A percentile compares a stretch with the other conserved stretches of the same genome.
These are phyloP conservation scores for Pezicula radicicola DNA, from an alignment of 2,329 filamentous ascomycete genomes.

Conservation along the genomic window DNA sequence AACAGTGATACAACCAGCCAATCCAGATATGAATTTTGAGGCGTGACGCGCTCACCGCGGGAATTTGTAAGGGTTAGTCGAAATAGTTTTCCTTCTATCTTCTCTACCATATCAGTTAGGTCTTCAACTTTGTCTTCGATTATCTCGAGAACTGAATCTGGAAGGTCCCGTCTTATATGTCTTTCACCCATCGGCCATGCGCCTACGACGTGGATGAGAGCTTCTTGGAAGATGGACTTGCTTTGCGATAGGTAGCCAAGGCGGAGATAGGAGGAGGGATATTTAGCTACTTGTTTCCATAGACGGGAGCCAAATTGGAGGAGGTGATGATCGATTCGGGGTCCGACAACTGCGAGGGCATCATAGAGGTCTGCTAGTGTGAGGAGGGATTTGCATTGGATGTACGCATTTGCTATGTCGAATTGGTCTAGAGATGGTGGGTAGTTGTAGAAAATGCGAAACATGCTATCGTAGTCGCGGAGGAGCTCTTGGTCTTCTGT, in stretches of 20 bases:
- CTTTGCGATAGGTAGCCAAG: slow-evolving; percentile 83
- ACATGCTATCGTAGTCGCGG: slow-evolving; percentile 92
- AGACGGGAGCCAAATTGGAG: slow-evolving; percentile 86
- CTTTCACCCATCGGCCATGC: slow-evolving; percentile 84
- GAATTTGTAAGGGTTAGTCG: slow-evolving; percentile 75
- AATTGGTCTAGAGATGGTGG: slow-evolving; percentile 76
- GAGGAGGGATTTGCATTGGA: slow-evolving; percentile 89
- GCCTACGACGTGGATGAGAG: slow-evolving; percentile 88
- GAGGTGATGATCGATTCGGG: slow-evolving; percentile 88
- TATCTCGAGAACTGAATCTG: slow-evolving; percentile 75
- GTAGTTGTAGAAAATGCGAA: slow-evolving; percentile 95
- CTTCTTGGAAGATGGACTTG: slow-evolving; percentile 81
- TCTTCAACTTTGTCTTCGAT: slow-evolving; percentile 96
- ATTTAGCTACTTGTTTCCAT: slow-evolving; percentile 96
- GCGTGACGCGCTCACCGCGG: slow-evolving; percentile 78
- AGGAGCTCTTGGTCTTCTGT: slow-evolving; percentile 71
- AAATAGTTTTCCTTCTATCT: slow-evolving; percentile 79
- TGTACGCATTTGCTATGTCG: slow-evolving; percentile 89
- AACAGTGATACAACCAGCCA: slow-evolving; percentile 88
- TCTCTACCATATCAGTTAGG: slow-evolving; percentile 75
- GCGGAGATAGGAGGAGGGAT: slow-evolving; percentile 87
- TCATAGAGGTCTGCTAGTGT: slow-evolving; percentile 93
- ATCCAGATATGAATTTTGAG: slow-evolving; percentile 77
- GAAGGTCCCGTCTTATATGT: slow-evolving; percentile 69
- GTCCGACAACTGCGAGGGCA: slow-evolving; percentile 81